Evolutionary conservation across 2,329 filamentous ascomycete genomes (phyloP), one percentile per base, ranked within the genome.

Genomic region (Camptophora hylomeconis): DNA sequence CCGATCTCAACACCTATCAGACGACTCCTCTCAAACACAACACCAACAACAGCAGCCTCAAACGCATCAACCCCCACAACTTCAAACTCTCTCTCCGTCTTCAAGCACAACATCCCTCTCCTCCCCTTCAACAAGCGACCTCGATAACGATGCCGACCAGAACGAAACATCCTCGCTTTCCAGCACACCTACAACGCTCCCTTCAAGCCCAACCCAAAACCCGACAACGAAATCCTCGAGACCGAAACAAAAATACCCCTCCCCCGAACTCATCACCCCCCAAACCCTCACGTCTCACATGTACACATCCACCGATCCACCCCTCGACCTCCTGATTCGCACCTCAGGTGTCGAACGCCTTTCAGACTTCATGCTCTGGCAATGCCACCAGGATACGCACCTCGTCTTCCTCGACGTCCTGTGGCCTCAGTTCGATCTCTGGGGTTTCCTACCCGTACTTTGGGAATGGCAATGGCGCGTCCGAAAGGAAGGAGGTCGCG

Each of bases 291-390:
- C 77, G 30, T 72, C 74, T 36, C 83, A 94, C 56, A 82, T 92
- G 60, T 89, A 92, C 57, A 95, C 87, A 3, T 72, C 78, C 26
- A 72, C 74, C 30, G 76, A 80, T 38, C 89, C 89, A 10, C 89
- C 89, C 1, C 61, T 95, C 22, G 89, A 98, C 49, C 67, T 98
- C 8, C 75, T 98, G 31, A 69, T 98, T 28, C 74, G 89, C 28
- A 98, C 89, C 4, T 94, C 84, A 38, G 87, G 86, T 16, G 89
- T 98, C 9, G 79, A 86, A 53, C 71, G 89, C 26, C 62, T 98
- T 35, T 94, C 84, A 49, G 89, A 98, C 52, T 98, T 95, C 47
- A 89, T 98, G 86, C 73, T 98, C 18, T 98, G 89, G 89, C 89
- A 98, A 56, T 89, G 82, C 46, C 86, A 95, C 49, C 73, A 93